These are phyloP conservation scores for Paramecium sonneborni DNA, from an alignment of 73 alveolate genomes.

Conservation along the genomic window DNA sequence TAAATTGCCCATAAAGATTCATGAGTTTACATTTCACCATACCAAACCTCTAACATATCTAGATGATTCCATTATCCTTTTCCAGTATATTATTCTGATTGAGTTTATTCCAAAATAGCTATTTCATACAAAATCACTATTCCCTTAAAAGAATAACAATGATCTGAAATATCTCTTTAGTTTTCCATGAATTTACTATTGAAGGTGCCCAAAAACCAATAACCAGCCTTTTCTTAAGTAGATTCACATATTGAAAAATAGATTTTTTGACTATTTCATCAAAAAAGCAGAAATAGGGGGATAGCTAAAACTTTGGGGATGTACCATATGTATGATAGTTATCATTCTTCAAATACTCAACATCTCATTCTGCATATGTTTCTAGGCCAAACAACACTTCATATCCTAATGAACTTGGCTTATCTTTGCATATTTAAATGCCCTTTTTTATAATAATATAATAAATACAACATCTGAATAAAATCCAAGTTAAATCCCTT, in stretches of 20 bases:
- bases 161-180: slow-evolving; percentile 85
- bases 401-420: slow-evolving; percentile 79
- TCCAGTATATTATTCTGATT: slow-evolving; percentile 79
- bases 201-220: slow-evolving; percentile 85
- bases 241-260: slow-evolving; percentile 95
- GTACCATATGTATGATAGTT: slow-evolving; percentile 63
- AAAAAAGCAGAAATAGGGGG: slow-evolving; percentile 95
- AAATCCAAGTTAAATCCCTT: slow-evolving; percentile 83
- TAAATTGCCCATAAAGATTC: slow-evolving; percentile 97
- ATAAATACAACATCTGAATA: slow-evolving; percentile 79
- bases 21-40: slow-evolving; percentile 84
- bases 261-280: slow-evolving; percentile 84
- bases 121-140: not conserved
- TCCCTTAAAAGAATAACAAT: slow-evolving; percentile 51
- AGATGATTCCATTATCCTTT: slow-evolving; percentile 99
- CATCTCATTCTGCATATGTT: slow-evolving; percentile 79
- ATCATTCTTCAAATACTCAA: slow-evolving; percentile 78
- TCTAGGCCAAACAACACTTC: slow-evolving; percentile 81
- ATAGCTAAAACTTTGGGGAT: slow-evolving; percentile 77
- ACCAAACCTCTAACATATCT: slow-evolving; percentile 97
- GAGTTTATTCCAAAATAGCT: slow-evolving; percentile 36
- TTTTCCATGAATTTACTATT: slow-evolving; percentile 97
- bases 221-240: too few relatives aligned
- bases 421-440: slow-evolving; percentile 75
- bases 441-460: slow-evolving; percentile 50